Evolutionary conservation across 306 rosid genomes (phyloP).

Genomic region (Dryas drummondii): DNA sequence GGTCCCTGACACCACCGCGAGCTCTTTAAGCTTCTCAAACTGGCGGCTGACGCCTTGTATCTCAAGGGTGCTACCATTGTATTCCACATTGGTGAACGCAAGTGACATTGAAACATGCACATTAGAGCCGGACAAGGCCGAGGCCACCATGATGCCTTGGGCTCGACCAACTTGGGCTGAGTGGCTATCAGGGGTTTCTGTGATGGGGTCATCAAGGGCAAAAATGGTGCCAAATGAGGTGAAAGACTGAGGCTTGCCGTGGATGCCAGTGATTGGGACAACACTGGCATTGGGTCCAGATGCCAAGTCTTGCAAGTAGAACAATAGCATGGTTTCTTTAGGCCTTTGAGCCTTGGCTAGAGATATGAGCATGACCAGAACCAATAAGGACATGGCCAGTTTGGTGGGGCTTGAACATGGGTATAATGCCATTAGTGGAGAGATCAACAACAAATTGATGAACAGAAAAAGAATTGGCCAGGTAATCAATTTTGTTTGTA

Average conservation of each 20-base stretch:
- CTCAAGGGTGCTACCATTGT: conserved; percentile 20
- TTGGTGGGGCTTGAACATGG: conserved; percentile 10
- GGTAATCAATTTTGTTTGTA: conserved; percentile 1
- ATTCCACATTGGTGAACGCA: conserved; percentile 4
- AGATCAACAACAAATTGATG: neutral
- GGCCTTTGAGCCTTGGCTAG: conserved; percentile 3
- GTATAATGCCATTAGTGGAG: conserved; percentile 4
- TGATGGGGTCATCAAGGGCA: conserved; percentile 14
- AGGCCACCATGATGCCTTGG: conserved; percentile 12
- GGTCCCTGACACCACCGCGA: conserved; percentile 48
- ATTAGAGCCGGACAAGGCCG: conserved; percentile 7
- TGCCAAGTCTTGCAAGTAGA: conserved; percentile 27
- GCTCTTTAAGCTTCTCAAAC: conserved; percentile 31
- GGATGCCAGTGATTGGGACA: conserved; percentile 11
- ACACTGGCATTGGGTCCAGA: conserved; percentile 17
- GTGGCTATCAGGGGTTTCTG: neutral
- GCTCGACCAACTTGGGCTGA: conserved; percentile 18
- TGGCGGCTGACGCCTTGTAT: conserved; percentile 35
- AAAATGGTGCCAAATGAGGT: conserved; percentile 18
- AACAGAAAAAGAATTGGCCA: neutral
- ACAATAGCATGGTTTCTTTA: conserved; percentile 9
- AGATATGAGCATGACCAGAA: neutral
- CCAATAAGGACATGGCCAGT: conserved; percentile 11
- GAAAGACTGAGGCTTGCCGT: conserved; percentile 3
- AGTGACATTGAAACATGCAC: conserved; percentile 7